phyloP scores from a whole-genome alignment of 1,284 basidiomycete species.

The Prillingera fragicola region DNA sequence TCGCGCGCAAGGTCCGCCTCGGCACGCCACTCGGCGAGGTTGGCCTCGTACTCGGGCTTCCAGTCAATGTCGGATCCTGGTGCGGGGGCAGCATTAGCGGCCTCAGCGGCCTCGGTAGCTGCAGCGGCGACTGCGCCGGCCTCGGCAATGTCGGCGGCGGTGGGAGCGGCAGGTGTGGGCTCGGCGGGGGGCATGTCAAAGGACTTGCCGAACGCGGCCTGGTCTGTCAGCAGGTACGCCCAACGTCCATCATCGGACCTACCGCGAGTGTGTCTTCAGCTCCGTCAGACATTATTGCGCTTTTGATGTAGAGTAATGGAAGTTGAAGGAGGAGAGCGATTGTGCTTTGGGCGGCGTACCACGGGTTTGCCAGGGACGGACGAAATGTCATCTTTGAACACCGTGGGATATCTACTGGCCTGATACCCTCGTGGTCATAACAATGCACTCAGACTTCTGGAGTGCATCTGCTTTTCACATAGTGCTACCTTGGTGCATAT shows the following conservation, averaged over 20 bases:
- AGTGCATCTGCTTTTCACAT: too few relatives aligned
- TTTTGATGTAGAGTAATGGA: not conserved
- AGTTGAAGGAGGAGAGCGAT: not conserved
- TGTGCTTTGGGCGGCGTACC: not conserved
- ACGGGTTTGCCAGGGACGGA: too few relatives aligned
- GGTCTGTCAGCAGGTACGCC: slow-evolving; percentile 4
- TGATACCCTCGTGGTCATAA: too few relatives aligned
- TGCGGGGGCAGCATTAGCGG: too few relatives aligned
- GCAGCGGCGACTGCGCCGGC: slow-evolving; percentile 18
- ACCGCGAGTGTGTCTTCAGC: slow-evolving; percentile 42
- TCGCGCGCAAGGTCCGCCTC: slow-evolving; percentile 66
- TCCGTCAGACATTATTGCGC: slow-evolving; percentile 35
- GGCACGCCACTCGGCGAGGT: slow-evolving; percentile 65
- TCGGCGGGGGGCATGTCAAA: slow-evolving; percentile 34
- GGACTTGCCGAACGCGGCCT: slow-evolving; percentile 44
- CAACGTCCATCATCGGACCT: slow-evolving; percentile 7
- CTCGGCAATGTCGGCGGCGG: slow-evolving; percentile 3
- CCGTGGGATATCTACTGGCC: too few relatives aligned
- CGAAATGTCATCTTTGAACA: too few relatives aligned
- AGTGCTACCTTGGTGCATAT: too few relatives aligned
- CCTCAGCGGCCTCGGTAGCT: slow-evolving; percentile 9
- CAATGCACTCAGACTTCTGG: too few relatives aligned
- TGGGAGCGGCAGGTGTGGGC: slow-evolving; percentile 3
- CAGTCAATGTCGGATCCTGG: slow-evolving; percentile 47
- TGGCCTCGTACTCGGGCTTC: slow-evolving; percentile 63